Base-by-base conservation (phyloP, 257 asterid species). In the Mentha longifolia region DNA sequence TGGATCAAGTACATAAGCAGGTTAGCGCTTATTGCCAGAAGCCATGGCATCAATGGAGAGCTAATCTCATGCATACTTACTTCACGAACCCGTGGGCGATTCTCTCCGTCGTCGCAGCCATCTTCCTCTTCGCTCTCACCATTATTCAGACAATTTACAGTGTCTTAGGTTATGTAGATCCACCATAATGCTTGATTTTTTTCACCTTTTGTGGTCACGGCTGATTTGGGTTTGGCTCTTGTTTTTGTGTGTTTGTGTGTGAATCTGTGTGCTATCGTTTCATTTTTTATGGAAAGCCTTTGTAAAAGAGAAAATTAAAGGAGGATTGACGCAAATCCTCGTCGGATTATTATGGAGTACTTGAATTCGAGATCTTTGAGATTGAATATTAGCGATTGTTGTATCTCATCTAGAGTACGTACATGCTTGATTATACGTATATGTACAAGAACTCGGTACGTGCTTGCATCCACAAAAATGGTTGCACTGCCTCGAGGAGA, bases 31-130 rank as follows among this genome's bases (percentile, higher is more conserved):
- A 85, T 7, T 85, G 92, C 84, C 85, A 80, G 83, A 35, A 28
- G 73, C 37, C 58, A 0, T 81, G 85, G 85, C 75, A 69, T 17
- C 70, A 25, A 56, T 81, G 84, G 83, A 70, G 92, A 5, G 92
- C 89, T 15, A 77, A 76, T 43, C 85, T 89, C 20, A 70, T 66
- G 54, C 86, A 80, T 35, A 85, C 78, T 0, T 85, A 88, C 81
- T 88, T 89, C 65, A 81, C 78, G 12, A 85, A 63, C 30, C 95
- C 95, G 4, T 88, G 90, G 95, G 87, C 88, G 0, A 42, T 63
- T 22, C 64, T 88, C 3, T 88, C 92, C 3, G 78, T 84, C 20
- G 1, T 77, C 43, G 92, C 90, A 2, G 90, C 89, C 20, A 46
- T 81, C 43, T 19, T 86, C 28, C 92, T 86, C 15, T 88, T 84